These are phyloP conservation scores for Panicum miliaceum DNA, from an alignment of 176 grass and related monocot species.

Conservation along the genomic window DNA sequence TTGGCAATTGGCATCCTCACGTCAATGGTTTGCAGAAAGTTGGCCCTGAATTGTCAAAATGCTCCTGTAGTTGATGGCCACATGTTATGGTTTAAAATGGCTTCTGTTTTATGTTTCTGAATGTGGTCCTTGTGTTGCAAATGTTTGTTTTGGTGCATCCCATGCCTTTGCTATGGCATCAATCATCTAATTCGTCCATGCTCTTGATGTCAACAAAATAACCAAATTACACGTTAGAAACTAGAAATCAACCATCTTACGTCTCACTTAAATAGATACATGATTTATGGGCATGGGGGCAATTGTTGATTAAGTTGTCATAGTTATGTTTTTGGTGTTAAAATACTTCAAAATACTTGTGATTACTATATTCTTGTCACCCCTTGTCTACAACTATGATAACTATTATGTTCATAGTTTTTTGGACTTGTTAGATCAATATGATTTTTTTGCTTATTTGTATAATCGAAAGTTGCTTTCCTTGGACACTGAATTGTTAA, in stretches of 20 bases:
- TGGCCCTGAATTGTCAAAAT: background rate
- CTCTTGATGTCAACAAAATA: too few species aligned
- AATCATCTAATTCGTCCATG: background rate
- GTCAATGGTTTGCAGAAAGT: background rate
- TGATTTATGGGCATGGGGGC: too few species aligned
- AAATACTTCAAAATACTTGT: background rate
- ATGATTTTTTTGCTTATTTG: constrained; percentile 14
- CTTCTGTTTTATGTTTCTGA: background rate
- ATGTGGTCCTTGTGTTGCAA: background rate
- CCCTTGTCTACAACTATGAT: background rate
- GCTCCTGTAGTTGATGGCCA: background rate
- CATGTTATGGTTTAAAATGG: background rate
- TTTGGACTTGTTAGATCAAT: background rate
- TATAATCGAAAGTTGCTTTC: background rate
- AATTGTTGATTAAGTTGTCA: constrained; percentile 2
- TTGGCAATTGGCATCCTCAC: background rate
- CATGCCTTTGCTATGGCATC: background rate
- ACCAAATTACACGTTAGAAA: too few species aligned
- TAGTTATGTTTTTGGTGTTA: background rate
- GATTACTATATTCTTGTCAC: too few species aligned
- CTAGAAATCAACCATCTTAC: too few species aligned
- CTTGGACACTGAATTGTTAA: background rate
- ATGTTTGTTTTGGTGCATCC: background rate
- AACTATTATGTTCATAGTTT: background rate
- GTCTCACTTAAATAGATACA: too few species aligned